Evolutionary conservation across 495 filamentous ascomycete genomes (phyloP), one percentile per base, ranked within the genome.

Genomic region (Parachaetomium inaequale): DNA sequence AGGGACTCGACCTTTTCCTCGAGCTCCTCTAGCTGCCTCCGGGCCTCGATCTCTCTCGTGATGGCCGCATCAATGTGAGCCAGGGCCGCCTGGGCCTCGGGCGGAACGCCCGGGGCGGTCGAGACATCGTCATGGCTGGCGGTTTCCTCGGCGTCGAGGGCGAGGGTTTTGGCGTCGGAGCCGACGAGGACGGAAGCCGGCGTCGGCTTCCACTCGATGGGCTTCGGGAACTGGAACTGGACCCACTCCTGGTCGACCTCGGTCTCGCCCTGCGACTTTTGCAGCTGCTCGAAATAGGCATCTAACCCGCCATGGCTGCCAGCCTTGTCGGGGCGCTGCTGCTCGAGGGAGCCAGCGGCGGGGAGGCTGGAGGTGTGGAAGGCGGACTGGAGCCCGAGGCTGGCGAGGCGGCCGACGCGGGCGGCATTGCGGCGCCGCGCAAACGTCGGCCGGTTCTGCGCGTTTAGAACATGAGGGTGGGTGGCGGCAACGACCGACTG

Each of bases 401-500:
- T 78, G 46, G 78, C 68, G 63, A 83, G 72, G 45, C 89, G 85
- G 64, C 85, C 81, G 81, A 84, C 67, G 70, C 77, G 74, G 47
- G 75, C 73, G 65, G 72, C 72, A 59, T 75, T 72, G 69, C 78
- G 78, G 53, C 76, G 75, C 59, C 73, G 54, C 45, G 61, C 74
- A 65, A 85, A 86, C 66, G 81, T 79, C 65, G 79, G 79, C 64
- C 83, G 78, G 67, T 82, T 81, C 62, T 81, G 88, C 7, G 87
- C 79, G 50, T 91, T 92, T 72, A 92, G 85, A 80, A 92, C 89
- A 74, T 90, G 87, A 50, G 79, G 79, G 70, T 97, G 93, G 52
- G 92, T 91, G 59, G 91, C 93, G 65, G 94, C 94, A 75, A 98
- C 93, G 78, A 98, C 87, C 66, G 93, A 95, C 74, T 97, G 93